Evolutionary conservation across 2,329 filamentous ascomycete species (phyloP), one percentile per base, ranked within the genome.

Genomic region (Aquanectria penicillioides): DNA sequence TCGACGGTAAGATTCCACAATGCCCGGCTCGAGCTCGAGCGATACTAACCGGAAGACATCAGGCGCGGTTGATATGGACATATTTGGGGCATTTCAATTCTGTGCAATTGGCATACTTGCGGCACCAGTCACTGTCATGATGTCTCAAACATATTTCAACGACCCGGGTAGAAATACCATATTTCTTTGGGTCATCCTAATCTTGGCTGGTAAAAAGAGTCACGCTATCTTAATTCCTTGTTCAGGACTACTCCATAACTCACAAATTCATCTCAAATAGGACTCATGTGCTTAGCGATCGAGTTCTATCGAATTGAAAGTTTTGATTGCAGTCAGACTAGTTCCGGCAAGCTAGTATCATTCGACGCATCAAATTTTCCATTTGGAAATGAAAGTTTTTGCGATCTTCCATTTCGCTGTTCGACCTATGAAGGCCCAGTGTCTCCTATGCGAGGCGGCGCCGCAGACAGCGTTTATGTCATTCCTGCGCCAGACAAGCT

Each of bases 51-150:
- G 33, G n/a, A 2, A 1, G 4, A 0, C 0, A 20, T 4, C 36
- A 89, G 87, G 77, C 48, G 87, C 85, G 12, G 81, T 89, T 12
- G 88, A 90, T 66, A 85, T 91, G 82, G 88, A 91, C 64, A 77
- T 90, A 4, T 91, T 84, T 55, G 88, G 88, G 2, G 86, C 87
- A 8, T 89, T 90, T 61, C 88, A 91, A 63, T 71, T 90, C 0
- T 90, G 88, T 57, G 81, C 87, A 0, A 87, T 91, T 31, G 88
- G 86, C 11, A 86, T 90, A 13, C 65, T 91, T 4, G 85, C 86
- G 1, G 88, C 85, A 4, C 88, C 88, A 0, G 79, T 87, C 0
- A 89, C 87, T 0, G 86, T 88, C 18, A 80, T 82, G 60, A 71
- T 87, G 37, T 90, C 87, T 2, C 74, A 74, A 13, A 90, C 87